Evolutionary conservation across 352 stramenopile species (phyloP), one percentile per base, ranked within the genome.

Genomic region (Plasmopara muralis): DNA sequence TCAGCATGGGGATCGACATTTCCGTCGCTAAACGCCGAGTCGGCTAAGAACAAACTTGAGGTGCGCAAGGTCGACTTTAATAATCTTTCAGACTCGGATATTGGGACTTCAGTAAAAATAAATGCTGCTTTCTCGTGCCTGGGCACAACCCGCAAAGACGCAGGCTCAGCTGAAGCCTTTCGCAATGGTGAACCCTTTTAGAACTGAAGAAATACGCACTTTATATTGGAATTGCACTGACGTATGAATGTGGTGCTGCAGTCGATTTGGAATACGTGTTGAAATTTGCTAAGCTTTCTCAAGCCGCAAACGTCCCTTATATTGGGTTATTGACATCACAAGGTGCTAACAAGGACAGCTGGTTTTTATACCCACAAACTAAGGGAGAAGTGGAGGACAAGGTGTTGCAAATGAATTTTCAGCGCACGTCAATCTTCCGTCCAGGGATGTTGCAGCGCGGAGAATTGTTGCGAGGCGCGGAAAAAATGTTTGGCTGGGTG

Each of bases 341-440:
- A 53, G 59, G 61, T 10, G 68, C 76, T 9, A 79, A 83, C 55
- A 85, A 84, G 63, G 65, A 72, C 60, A 87, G 75, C 47, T 91
- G 80, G 80, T 83, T 89, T 51, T 58, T 89, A 52, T 91, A 89
- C 61, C 70, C 74, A 8, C 62, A 86, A 61, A 89, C 77, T 5
- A 91, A 91, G 66, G 80, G 75, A 18, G 70, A 89, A 53, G 74
- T 69, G 12, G 77, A 88, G 56, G 72, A 81, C n/a, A 80, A 69
- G 38, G 72, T 91, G 53, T 67, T 69, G 55, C 58, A 64, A 10
- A 55, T 89, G n/a, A 42, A 52, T 20, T 89, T 91, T 47, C 15
- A 56, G 9, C 75, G 77, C 14, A 77, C 57, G 12, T 68, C 62
- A 16, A 70, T 88, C 55, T 86, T 86, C 55, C 74, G 74, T 10